Conservation (phyloP, 169 alveolate species). For the Eimeria zaria region DNA sequence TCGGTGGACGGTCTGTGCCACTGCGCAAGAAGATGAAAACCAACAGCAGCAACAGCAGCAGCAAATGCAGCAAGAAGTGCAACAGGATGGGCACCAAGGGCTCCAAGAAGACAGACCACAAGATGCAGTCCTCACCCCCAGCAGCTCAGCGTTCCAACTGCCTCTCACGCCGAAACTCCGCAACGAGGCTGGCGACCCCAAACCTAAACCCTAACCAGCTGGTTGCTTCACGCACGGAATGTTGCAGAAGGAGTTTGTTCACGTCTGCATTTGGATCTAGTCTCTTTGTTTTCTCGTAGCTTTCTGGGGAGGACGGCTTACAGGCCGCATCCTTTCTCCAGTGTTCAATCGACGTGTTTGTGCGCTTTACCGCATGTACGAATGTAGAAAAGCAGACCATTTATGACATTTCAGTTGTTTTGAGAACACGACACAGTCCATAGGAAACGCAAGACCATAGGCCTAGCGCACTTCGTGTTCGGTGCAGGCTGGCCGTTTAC, state of each 20-base stretch:
- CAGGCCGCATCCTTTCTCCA: neutral
- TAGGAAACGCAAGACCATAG: neutral
- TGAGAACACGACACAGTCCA: neutral
- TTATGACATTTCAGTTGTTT: neutral
- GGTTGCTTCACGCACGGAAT: neutral
- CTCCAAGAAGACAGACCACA: neutral
- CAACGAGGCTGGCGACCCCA: neutral
- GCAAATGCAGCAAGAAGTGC: neutral
- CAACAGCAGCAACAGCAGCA: neutral
- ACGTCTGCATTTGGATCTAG: neutral
- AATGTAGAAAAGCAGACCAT: neutral
- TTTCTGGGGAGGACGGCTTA: neutral
- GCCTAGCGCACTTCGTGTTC: neutral
- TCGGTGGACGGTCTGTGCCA: slow-evolving; percentile 64
- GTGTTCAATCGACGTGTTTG: neutral
- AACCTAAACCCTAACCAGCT: neutral
- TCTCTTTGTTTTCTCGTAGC: neutral
- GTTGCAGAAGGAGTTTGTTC: neutral
- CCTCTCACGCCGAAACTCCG: neutral
- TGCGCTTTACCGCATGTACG: neutral
- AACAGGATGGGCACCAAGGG: neutral
- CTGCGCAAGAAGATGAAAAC: slow-evolving; percentile 17
- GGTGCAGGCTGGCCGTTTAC: neutral
- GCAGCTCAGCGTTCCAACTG: neutral
- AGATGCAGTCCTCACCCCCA: neutral